Percentiles rank a stretch among this genome's conserved stretches.
phyloP scores from a whole-genome alignment of 2,329 filamentous ascomycete species.

The Talaromyces sp. region DNA sequence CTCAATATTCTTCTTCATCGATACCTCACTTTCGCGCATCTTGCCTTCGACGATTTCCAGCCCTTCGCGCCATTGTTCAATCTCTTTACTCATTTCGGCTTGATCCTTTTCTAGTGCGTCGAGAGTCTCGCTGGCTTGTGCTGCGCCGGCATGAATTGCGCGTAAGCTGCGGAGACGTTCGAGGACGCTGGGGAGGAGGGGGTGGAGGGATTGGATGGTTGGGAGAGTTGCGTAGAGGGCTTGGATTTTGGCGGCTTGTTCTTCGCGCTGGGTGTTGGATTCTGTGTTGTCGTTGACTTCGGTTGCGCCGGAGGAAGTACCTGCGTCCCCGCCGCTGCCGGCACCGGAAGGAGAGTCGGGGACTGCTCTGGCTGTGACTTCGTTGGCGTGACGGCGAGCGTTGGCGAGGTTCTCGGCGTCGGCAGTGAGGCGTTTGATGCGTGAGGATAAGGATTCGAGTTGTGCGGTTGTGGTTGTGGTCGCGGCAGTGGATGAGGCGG shows the following conservation, averaged over 20 bases:
- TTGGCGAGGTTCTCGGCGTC: constrained; percentile 45
- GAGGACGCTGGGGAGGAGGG: constrained; percentile 78
- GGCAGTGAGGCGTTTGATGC: constrained; percentile 43
- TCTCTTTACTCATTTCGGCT: constrained; percentile 75
- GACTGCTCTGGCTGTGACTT: constrained; percentile 36
- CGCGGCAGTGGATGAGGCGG: neutral
- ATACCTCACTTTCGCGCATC: constrained; percentile 65
- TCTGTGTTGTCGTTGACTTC: constrained; percentile 51
- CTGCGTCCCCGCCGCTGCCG: constrained; percentile 23
- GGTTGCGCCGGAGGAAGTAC: constrained; percentile 42
- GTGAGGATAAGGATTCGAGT: constrained; percentile 43
- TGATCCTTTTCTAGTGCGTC: constrained; percentile 76
- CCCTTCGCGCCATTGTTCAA: constrained; percentile 80
- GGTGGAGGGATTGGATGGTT: constrained; percentile 81
- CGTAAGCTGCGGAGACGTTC: constrained; percentile 81
- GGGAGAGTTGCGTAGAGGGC: constrained; percentile 84
- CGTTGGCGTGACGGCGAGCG: constrained; percentile 42
- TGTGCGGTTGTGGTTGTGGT: constrained; percentile 36
- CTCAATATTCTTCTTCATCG: constrained; percentile 75
- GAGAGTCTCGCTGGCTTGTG: constrained; percentile 72
- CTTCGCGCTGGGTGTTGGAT: constrained; percentile 48
- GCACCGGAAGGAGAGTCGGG: constrained; percentile 25
- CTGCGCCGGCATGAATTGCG: constrained; percentile 82
- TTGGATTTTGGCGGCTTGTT: constrained; percentile 83
- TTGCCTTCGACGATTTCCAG: constrained; percentile 74